Evolutionary conservation across 768 basidiomycete genomes (phyloP), one percentile per base, ranked within the genome.

Genomic region (Rhodotorula taiwanensis): DNA sequence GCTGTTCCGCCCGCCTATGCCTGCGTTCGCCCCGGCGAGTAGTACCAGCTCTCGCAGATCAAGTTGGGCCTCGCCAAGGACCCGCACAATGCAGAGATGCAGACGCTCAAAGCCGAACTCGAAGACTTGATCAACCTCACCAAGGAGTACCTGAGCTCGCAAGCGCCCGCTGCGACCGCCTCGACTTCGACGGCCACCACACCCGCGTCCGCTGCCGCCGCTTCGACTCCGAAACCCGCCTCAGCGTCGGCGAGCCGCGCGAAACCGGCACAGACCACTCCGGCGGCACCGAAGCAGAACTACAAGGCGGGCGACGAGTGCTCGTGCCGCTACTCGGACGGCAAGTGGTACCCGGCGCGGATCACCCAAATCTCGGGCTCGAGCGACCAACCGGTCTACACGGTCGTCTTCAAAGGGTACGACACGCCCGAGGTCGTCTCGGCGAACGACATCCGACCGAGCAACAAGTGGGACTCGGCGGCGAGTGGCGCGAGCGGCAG

Each of bases 341-440:
- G 86, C 47, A 78, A 79, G 64, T 92, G 86, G 84, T 93, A 93
- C 75, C 87, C 91, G 45, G 91, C 89, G 44, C 84, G 88, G 31
- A 88, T 94, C 77, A 87, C 85, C 25, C 86, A 84, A 51, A 80
- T 93, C 55, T 87, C 87, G 61, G 90, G 90, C 48, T 84, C 88
- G 31, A 77, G 82, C 58, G 86, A 88, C 59, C 87, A 89, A 72
- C 82, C 85, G 21, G 86, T 88, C 62, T 94, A 88, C 79, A 89
- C 85, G 75, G 86, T 94, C 72, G 81, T 91, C 41, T 94, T 91
- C 81, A 88, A 88, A 74, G 87, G 86, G 7, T 93, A 93, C 80
- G 88, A 91, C 75, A 87, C 86, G 33, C 91, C 91, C 31, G 91
- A 93, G 76, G 82, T 88, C 42, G 83, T 90, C 39, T 85, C 86